Evolutionary conservation across 768 basidiomycete genomes (phyloP).

Genomic region (Mycena olivaceomarginata): DNA sequence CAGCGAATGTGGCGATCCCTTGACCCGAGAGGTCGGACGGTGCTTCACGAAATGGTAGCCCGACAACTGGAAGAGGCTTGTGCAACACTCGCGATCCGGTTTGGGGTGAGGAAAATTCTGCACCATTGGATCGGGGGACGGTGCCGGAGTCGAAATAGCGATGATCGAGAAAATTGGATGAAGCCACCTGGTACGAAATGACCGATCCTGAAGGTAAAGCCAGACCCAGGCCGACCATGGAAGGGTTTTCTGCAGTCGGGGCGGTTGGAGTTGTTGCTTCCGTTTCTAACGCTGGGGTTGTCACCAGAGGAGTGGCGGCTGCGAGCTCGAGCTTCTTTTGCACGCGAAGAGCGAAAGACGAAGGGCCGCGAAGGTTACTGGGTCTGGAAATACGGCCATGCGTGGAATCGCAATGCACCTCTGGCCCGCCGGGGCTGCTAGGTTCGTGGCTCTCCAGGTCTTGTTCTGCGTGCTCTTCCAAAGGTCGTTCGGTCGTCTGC

Average conservation of each 20-base stretch:
- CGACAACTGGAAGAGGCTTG: conserved; percentile 38
- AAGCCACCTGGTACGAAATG: conserved; percentile 33
- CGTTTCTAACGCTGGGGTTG: background rate
- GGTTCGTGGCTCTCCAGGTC: background rate
- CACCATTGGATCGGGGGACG: background rate
- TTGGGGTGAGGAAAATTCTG: background rate
- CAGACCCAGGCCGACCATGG: background rate
- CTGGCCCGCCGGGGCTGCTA: conserved; percentile 38
- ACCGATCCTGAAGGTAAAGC: conserved; percentile 6
- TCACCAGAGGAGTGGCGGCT: background rate
- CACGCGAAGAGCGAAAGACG: conserved; percentile 66
- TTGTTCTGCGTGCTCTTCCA: conserved; percentile 25
- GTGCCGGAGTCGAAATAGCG: conserved; percentile 23
- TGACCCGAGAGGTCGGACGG: background rate
- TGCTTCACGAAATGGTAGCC: conserved; percentile 28
- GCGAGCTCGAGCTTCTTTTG: conserved; percentile 61
- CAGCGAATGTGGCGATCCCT: background rate
- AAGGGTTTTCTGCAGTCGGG: background rate
- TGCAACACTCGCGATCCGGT: conserved; percentile 45
- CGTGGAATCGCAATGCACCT: conserved; percentile 10
- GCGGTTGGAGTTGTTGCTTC: background rate
- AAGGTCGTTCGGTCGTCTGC: background rate
- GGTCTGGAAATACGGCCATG: conserved; percentile 42
- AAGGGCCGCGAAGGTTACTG: conserved; percentile 51
- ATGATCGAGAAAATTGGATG: conserved; percentile 39